These are phyloP conservation scores for Rubia yunnanensis DNA, from an alignment of 257 asterid species.

Conservation along the genomic window DNA sequence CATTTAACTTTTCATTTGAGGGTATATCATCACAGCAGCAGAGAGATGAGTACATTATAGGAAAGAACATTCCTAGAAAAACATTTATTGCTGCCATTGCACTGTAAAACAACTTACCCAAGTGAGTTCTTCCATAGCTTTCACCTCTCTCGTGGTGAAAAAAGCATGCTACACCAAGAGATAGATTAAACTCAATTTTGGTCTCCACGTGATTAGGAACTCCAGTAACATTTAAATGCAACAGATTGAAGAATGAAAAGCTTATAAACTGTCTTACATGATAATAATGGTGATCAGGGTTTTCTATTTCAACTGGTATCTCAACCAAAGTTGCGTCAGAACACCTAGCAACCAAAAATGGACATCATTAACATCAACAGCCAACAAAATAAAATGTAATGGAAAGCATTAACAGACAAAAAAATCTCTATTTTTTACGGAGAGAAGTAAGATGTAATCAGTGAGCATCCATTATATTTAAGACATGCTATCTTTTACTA, in stretches of 20 bases:
- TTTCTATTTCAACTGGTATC: conserved; percentile 86
- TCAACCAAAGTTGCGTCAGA: conserved; percentile 74
- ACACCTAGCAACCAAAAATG: conserved; percentile 40
- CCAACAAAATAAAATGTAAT: background rate
- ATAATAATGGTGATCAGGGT: conserved; percentile 81
- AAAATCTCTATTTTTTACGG: background rate
- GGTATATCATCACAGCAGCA: background rate
- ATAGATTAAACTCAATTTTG: conserved; percentile 2
- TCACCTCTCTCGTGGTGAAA: conserved; percentile 71
- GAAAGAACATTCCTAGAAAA: background rate
- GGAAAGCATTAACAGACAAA: background rate
- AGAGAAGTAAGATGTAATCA: conserved; percentile 1
- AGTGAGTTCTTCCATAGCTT: conserved; percentile 93
- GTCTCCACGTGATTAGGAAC: conserved; percentile 8
- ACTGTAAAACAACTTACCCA: conserved; percentile 59
- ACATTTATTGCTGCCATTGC: background rate
- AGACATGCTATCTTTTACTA: background rate
- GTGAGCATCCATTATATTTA: background rate
- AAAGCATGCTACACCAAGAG: conserved; percentile 64
- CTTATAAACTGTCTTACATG: conserved; percentile 44
- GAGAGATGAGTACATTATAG: background rate
- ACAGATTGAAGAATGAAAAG: conserved; percentile 12
- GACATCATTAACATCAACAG: background rate
- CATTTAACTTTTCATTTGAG: background rate
- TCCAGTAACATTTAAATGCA: conserved; percentile 9